Evolutionary conservation across 2,329 filamentous ascomycete species (phyloP).

Genomic region (Drechslera avenae): DNA sequence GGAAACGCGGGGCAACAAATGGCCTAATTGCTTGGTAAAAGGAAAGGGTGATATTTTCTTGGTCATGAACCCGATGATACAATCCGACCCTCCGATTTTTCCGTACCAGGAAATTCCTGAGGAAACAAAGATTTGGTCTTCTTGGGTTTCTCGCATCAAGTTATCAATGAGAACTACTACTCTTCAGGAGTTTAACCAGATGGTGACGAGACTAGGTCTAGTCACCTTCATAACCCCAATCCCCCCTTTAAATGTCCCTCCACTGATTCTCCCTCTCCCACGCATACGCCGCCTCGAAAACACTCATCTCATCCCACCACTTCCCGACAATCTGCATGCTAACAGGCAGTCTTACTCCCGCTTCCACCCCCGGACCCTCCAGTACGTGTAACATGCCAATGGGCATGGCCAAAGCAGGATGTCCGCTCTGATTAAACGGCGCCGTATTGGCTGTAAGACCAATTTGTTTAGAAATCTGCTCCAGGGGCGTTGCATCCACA

Average conservation of each 20-base stretch:
- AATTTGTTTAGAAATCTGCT: conserved; percentile 58
- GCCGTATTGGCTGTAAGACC: conserved; percentile 63
- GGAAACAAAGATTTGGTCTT: no score
- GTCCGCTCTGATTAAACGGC: conserved; percentile 62
- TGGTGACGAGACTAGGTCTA: no score
- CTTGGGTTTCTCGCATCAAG: no score
- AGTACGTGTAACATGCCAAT: conserved; percentile 54
- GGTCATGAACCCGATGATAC: no score
- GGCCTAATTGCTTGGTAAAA: no score
- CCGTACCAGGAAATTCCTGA: no score
- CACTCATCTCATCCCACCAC: conserved; percentile 57
- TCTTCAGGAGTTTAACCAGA: background rate
- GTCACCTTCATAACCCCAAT: no score
- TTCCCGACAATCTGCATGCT: conserved; percentile 62
- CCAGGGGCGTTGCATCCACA: conserved; percentile 48
- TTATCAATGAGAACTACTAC: no score
- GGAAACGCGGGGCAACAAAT: no score
- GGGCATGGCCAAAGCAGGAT: conserved; percentile 61
- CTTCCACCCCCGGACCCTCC: conserved; percentile 43
- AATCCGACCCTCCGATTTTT: no score
- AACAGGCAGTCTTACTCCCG: conserved; percentile 52
- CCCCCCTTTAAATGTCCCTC: conserved; percentile 36
- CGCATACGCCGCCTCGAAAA: conserved; percentile 53
- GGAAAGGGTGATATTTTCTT: no score
- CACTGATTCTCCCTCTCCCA: conserved; percentile 57